Evolutionary conservation across 2,329 filamentous ascomycete species (phyloP).

Genomic region (Ceratocystis lukuohia): DNA sequence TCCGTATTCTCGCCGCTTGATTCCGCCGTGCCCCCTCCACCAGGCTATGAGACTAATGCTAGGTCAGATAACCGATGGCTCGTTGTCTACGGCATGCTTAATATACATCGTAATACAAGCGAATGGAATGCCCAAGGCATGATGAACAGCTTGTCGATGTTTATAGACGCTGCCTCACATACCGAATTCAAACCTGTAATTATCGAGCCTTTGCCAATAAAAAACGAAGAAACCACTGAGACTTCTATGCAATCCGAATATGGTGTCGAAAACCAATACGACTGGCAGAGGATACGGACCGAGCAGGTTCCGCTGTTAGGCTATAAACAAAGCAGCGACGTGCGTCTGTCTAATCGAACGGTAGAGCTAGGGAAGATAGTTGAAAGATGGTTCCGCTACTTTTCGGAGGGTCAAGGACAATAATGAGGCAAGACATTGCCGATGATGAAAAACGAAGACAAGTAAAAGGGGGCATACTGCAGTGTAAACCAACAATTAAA

Average conservation of each 20-base stretch:
- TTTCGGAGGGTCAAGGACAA: not conserved
- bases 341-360: constrained; percentile 14
- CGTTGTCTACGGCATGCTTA: constrained; percentile 51
- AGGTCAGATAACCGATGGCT: constrained; percentile 31
- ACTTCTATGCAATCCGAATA: not conserved
- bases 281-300: not conserved
- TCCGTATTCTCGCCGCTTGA: constrained; percentile 37
- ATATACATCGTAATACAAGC: constrained; percentile 52
- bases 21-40: constrained; percentile 30
- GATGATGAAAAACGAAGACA: not conserved
- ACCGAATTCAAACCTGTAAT: constrained; percentile 33
- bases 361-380: constrained; percentile 2
- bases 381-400: constrained; percentile 14
- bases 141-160: constrained; percentile 44
- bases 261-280: not conserved
- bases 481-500: constrained; percentile 12
- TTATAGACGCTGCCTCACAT: constrained; percentile 47
- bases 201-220: constrained; percentile 31
- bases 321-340: constrained; percentile 16
- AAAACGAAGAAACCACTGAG: not conserved
- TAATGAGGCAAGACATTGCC: not conserved
- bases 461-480: constrained; percentile 10
- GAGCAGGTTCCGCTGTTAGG: constrained; percentile 18
- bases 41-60: constrained; percentile 21
- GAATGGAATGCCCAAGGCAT: constrained; percentile 67